A percentile compares a stretch with the other conserved stretches of the same genome.
Conservation (phyloP, 345 rosid species). For the Lepidium didymum region DNA sequence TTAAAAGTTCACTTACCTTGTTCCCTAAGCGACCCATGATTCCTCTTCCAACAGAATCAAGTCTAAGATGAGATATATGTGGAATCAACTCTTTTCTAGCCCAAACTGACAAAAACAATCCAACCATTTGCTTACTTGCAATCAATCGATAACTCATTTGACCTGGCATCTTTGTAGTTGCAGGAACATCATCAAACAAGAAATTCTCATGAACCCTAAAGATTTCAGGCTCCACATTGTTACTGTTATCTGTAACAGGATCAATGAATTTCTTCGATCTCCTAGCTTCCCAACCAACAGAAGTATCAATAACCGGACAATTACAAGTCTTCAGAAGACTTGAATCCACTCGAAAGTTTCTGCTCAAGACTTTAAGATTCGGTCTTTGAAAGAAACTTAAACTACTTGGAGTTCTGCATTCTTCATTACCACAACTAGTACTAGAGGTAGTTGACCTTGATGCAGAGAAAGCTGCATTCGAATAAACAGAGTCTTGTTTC, state of each 20-base stretch:
- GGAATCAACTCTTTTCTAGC: conserved; percentile 73
- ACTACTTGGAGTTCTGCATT: conserved; percentile 36
- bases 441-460: conserved; percentile 17
- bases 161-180: conserved; percentile 20
- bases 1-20: conserved; percentile 42
- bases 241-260: conserved; percentile 14
- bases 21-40: conserved; percentile 91
- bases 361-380: conserved; percentile 64
- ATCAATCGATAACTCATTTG: conserved; percentile 52
- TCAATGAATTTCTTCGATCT: conserved; percentile 43
- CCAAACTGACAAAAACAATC: conserved; percentile 88
- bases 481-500: conserved; percentile 23
- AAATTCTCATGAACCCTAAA: conserved; percentile 30
- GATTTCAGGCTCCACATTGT: conserved; percentile 30
- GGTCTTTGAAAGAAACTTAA: conserved; percentile 66
- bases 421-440: conserved; percentile 30
- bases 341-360: conserved; percentile 53
- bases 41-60: conserved; percentile 81
- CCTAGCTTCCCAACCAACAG: conserved; percentile 28
- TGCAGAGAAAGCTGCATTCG: conserved; percentile 30
- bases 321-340: conserved; percentile 76
- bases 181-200: conserved; percentile 26
- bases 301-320: conserved; percentile 38
- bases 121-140: conserved; percentile 94
- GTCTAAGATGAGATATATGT: conserved; percentile 77